These are phyloP conservation scores for Cytospora paraplurivora DNA, from an alignment of 2,329 filamentous ascomycete genomes.

Conservation along the genomic window DNA sequence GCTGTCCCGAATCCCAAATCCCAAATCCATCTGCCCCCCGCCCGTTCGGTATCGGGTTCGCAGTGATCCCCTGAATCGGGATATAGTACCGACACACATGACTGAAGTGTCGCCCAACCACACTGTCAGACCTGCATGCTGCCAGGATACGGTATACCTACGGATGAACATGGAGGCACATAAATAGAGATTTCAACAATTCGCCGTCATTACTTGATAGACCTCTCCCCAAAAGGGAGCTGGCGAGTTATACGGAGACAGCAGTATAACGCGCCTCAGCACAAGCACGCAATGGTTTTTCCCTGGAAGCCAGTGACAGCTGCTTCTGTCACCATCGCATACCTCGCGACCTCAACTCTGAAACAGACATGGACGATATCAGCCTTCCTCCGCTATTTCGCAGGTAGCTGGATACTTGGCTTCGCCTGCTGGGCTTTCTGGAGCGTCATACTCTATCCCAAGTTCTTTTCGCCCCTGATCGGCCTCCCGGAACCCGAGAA, in stretches of 20 bases:
- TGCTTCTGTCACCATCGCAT: slow-evolving; percentile 38
- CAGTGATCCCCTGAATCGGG: too few relatives aligned
- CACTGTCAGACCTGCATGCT: too few relatives aligned
- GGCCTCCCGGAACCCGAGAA: slow-evolving; percentile 48
- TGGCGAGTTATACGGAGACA: background rate
- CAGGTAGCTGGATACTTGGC: slow-evolving; percentile 41
- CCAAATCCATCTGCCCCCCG: too few relatives aligned
- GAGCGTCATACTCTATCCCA: slow-evolving; percentile 50
- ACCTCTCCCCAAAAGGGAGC: background rate
- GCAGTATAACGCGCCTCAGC: background rate
- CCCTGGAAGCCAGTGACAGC: slow-evolving; percentile 37
- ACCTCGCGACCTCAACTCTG: slow-evolving; percentile 35
- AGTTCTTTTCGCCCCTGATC: slow-evolving; percentile 52
- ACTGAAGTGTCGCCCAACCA: too few relatives aligned
- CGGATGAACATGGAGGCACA: background rate
- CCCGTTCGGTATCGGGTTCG: too few relatives aligned
- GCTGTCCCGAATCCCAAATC: too few relatives aligned
- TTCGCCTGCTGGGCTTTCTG: slow-evolving; percentile 44
- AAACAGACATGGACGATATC: slow-evolving; percentile 37
- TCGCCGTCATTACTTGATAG: background rate
- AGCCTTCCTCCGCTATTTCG: slow-evolving; percentile 40
- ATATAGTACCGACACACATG: too few relatives aligned
- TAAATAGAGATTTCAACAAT: background rate
- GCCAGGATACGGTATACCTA: background rate
- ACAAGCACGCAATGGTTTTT: slow-evolving; percentile 28